phyloP scores from a whole-genome alignment of 148 eudicot genomes.

The Cornus kousa region DNA sequence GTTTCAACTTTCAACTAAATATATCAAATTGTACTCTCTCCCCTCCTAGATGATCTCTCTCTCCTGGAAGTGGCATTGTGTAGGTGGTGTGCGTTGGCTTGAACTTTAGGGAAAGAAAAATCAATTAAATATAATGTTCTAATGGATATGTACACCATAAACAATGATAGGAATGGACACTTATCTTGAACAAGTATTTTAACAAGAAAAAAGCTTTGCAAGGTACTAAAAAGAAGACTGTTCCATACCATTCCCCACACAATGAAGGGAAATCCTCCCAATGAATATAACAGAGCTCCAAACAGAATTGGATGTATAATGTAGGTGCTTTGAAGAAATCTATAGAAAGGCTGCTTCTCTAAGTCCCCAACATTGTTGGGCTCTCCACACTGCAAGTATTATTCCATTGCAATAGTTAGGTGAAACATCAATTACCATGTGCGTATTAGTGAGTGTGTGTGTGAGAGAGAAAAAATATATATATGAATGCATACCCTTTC shows the following conservation, averaged over 20 bases:
- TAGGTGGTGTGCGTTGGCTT: too few relatives aligned
- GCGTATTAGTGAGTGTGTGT: not conserved
- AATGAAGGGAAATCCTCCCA: slow-evolving; percentile 74
- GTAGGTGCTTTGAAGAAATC: slow-evolving; percentile 56
- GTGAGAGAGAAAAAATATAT: not conserved
- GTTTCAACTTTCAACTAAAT: not conserved
- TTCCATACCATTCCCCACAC: slow-evolving; percentile 88
- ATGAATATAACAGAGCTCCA: slow-evolving; percentile 49
- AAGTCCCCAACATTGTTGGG: slow-evolving; percentile 70
- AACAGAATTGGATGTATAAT: slow-evolving; percentile 55
- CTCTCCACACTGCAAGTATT: slow-evolving; percentile 59
- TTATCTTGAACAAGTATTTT: not conserved
- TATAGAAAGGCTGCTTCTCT: slow-evolving; percentile 71
- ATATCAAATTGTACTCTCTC: too few relatives aligned
- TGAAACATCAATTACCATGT: not conserved
- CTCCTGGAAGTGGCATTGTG: too few relatives aligned
- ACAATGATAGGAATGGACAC: too few relatives aligned
- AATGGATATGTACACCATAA: too few relatives aligned
- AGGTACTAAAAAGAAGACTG: not conserved
- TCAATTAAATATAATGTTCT: not conserved
- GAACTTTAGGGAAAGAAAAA: too few relatives aligned
- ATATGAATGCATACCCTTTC: slow-evolving; percentile 41
- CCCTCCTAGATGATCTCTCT: too few relatives aligned
- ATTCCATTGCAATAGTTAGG: not conserved
- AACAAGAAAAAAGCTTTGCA: not conserved